phyloP scores from a whole-genome alignment of 1,139 yeast species.

The Casaregolazyma suthepensis region DNA sequence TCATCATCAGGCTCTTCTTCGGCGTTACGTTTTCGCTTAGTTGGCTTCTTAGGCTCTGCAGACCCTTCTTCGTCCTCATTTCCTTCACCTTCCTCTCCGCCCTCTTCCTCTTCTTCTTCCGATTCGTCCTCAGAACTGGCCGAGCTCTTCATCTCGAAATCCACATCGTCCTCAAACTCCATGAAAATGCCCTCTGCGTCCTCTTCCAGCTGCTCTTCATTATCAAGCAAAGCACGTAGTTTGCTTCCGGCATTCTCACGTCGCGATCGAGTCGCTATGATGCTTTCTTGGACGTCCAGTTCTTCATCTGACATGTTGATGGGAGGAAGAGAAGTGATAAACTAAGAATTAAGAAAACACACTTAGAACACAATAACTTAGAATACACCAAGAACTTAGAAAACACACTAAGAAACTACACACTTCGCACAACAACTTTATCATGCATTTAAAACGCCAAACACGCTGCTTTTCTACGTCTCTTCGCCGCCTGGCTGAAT shows the following conservation, averaged over 20 bases:
- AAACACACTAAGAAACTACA: background rate
- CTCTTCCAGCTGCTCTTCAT: conserved; percentile 49
- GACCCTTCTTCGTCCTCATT: conserved; percentile 11
- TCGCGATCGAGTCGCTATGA: conserved; percentile 60
- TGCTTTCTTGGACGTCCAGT: conserved; percentile 15
- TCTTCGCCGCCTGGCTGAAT: background rate
- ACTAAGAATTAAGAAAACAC: background rate
- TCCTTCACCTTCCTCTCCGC: conserved; percentile 9
- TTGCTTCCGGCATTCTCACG: conserved; percentile 91
- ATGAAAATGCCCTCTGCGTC: conserved; percentile 68
- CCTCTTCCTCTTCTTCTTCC: conserved; percentile 16
- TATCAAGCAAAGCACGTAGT: conserved; percentile 62
- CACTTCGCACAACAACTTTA: background rate
- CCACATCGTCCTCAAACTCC: conserved; percentile 81
- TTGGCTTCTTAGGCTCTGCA: conserved; percentile 1
- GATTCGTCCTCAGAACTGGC: conserved; percentile 21
- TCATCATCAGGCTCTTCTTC: conserved; percentile 22
- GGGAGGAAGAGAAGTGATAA: background rate
- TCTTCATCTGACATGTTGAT: conserved; percentile 11
- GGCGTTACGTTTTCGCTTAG: background rate
- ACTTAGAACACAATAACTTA: no score
- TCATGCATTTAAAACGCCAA: background rate
- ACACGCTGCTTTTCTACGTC: background rate
- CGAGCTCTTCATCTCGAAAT: conserved; percentile 47
- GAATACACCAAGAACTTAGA: no score